Evolutionary conservation across 78 protist genomes (phyloP).

Genomic region (Dictyostelium brefeldianum): DNA sequence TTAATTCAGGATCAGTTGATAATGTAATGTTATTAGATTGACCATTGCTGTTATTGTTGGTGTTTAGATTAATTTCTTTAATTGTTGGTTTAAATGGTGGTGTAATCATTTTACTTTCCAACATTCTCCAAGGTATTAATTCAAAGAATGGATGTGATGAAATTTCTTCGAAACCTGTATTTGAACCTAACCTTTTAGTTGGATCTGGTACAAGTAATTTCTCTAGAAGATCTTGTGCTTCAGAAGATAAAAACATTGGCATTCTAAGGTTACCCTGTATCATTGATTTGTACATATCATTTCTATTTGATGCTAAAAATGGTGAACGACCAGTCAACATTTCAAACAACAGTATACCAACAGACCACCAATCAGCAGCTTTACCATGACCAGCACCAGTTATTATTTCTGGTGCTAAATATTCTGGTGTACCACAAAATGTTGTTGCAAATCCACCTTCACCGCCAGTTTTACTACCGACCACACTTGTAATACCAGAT

Average conservation of each 20-base stretch:
- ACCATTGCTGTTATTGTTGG: not conserved
- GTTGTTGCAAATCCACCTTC: slow-evolving; percentile 87
- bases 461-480: slow-evolving; percentile 44
- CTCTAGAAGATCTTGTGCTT: slow-evolving; percentile 70
- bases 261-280: slow-evolving; percentile 79
- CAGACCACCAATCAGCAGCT: slow-evolving; percentile 96
- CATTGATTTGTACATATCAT: slow-evolving; percentile 87
- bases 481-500: slow-evolving; percentile 64
- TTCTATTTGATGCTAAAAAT: slow-evolving; percentile 69
- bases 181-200: slow-evolving; percentile 60
- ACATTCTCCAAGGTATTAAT: slow-evolving; percentile 78
- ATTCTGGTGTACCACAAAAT: slow-evolving; percentile 99
- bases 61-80: not conserved
- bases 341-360: slow-evolving; percentile 92
- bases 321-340: slow-evolving; percentile 91
- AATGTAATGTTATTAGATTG: not conserved
- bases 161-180: slow-evolving; percentile 53
- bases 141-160: slow-evolving; percentile 75
- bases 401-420: slow-evolving; percentile 94
- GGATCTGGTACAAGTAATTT: slow-evolving; percentile 67
- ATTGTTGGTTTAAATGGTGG: slow-evolving; percentile 88
- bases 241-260: slow-evolving; percentile 75
- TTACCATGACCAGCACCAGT: slow-evolving; percentile 90
- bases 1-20: slow-evolving; percentile 47
- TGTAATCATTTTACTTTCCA: slow-evolving; percentile 76